phyloP scores from a whole-genome alignment of 495 filamentous ascomycete genomes.

The Penicillium silybi region DNA sequence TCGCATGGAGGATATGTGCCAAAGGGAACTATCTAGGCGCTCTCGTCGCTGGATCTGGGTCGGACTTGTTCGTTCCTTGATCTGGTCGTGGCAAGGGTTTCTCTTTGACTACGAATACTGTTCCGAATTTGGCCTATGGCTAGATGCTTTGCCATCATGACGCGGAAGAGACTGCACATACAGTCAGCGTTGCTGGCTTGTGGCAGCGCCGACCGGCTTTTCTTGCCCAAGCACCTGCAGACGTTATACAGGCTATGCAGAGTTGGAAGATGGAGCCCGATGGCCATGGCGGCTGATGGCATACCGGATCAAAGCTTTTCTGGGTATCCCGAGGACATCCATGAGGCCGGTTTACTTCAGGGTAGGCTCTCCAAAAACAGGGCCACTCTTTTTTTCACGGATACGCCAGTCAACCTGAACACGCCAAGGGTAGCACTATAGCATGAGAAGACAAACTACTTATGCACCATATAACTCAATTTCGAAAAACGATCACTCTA shows the following conservation, averaged over 20 bases:
- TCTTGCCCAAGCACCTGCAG: neutral
- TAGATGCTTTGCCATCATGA: neutral
- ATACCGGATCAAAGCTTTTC: no score
- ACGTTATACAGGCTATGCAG: no score
- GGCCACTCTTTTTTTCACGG: neutral
- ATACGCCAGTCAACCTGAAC: neutral
- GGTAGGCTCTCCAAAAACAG: neutral
- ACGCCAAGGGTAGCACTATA: neutral
- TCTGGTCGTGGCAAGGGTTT: neutral
- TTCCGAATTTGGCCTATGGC: neutral
- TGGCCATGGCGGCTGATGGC: no score
- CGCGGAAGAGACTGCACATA: neutral
- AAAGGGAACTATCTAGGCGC: slow-evolving; percentile 53
- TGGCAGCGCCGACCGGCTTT: neutral
- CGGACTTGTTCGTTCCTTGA: slow-evolving; percentile 39
- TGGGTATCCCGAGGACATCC: no score
- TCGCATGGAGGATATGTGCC: slow-evolving; percentile 56
- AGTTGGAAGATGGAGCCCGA: no score
- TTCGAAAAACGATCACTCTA: slow-evolving; percentile 3
- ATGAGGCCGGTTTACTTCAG: no score
- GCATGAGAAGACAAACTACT: neutral
- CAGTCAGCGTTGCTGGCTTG: neutral
- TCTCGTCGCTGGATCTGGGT: slow-evolving; percentile 40
- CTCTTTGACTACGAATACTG: neutral
- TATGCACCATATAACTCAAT: neutral